These are phyloP conservation scores for Colletotrichum nymphaeae DNA, from an alignment of 2,329 filamentous ascomycete genomes.

Conservation along the genomic window DNA sequence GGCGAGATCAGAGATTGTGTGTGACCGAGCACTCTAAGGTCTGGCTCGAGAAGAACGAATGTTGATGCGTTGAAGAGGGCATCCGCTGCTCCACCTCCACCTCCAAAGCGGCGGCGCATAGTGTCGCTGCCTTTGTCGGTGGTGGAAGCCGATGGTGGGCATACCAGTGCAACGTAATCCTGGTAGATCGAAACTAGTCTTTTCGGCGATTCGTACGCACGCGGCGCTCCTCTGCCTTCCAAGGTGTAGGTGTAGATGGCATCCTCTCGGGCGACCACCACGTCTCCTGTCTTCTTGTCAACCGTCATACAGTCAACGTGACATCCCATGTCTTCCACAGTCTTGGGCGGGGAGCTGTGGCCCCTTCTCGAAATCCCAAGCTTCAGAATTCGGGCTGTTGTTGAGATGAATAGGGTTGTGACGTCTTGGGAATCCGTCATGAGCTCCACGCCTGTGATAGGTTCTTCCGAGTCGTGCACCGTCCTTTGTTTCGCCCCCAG, in stretches of 20 bases:
- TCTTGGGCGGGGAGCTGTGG: conserved; percentile 88
- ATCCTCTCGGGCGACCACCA: conserved; percentile 94
- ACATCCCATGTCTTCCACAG: conserved; percentile 90
- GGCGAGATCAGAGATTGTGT: conserved; percentile 86
- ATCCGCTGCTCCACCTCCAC: conserved; percentile 75
- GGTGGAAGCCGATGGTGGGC: conserved; percentile 71
- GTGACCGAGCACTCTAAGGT: conserved; percentile 89
- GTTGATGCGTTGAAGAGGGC: conserved; percentile 87
- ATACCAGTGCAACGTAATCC: conserved; percentile 89
- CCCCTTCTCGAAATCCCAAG: conserved; percentile 88
- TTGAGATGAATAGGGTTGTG: conserved; percentile 91
- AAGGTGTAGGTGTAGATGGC: conserved; percentile 93
- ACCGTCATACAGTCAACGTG: conserved; percentile 95
- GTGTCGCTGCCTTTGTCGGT: conserved; percentile 68
- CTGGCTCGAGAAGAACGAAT: conserved; percentile 92
- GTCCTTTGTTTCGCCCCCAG: conserved; percentile 93
- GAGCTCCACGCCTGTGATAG: conserved; percentile 91
- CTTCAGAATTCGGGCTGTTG: conserved; percentile 87
- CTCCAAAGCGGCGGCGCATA: conserved; percentile 78
- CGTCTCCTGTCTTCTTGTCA: conserved; percentile 81
- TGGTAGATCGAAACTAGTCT: conserved; percentile 82
- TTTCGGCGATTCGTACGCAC: conserved; percentile 92
- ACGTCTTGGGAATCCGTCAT: conserved; percentile 63
- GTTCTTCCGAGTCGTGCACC: conserved; percentile 96
- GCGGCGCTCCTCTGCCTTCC: conserved; percentile 86